phyloP scores from a whole-genome alignment of 2,329 filamentous ascomycete genomes.

The Diplocarpon mali region DNA sequence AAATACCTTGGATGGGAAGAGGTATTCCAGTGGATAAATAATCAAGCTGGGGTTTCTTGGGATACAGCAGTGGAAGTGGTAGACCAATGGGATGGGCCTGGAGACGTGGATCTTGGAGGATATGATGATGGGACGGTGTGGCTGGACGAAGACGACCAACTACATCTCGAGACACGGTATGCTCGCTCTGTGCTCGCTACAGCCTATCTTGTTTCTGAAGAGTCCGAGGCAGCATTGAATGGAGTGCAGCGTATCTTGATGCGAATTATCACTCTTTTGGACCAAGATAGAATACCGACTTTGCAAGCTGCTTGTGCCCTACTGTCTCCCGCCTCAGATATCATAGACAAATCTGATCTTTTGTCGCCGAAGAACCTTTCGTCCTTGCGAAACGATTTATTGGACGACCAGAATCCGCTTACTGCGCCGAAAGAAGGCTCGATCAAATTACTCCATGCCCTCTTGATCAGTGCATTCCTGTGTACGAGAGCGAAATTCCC shows the following conservation, averaged over 20 bases:
- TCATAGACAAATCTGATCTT: conserved; percentile 23
- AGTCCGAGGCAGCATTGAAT: conserved; percentile 44
- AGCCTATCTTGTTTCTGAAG: conserved; percentile 54
- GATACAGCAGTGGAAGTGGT: conserved; percentile 49
- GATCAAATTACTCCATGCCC: conserved; percentile 48
- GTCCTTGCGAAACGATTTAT: conserved; percentile 40
- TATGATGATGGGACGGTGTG: conserved; percentile 40
- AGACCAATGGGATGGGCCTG: conserved; percentile 63
- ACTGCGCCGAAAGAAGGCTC: conserved; percentile 48
- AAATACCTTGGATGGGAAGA: conserved; percentile 56
- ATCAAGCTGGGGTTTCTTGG: conserved; percentile 49
- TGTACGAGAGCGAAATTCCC: conserved; percentile 38
- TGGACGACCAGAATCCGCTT: conserved; percentile 50
- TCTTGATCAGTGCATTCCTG: conserved; percentile 50
- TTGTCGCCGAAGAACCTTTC: conserved; percentile 33
- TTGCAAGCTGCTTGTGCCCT: conserved; percentile 37
- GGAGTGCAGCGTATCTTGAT: conserved; percentile 49
- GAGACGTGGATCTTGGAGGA: conserved; percentile 57
- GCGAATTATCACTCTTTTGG: conserved; percentile 48
- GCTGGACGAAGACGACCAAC: conserved; percentile 48
- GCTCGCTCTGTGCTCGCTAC: conserved; percentile 56
- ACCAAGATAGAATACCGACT: conserved; percentile 44
- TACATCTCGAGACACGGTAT: conserved; percentile 51
- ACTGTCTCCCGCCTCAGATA: conserved; percentile 33
- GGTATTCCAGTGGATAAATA: conserved; percentile 55